Evolutionary conservation across 306 rosid genomes (phyloP).

Genomic region (Malus domestica): DNA sequence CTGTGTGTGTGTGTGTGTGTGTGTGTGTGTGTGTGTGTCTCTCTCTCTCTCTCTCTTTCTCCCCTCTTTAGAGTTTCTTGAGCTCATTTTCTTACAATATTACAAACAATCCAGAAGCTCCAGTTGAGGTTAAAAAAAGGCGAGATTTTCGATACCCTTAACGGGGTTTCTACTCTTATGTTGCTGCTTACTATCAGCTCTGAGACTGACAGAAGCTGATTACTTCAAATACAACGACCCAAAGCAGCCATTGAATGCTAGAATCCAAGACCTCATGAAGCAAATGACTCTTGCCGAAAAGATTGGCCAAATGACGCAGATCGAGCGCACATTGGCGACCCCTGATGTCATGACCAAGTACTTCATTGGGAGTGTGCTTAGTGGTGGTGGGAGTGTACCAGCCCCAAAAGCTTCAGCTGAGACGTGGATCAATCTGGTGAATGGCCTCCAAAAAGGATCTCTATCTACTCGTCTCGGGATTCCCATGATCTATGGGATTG

Average conservation of each 20-base stretch:
- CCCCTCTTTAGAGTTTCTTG: too few relatives aligned
- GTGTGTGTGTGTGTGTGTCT: too few relatives aligned
- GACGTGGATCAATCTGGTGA: slow-evolving; percentile 71
- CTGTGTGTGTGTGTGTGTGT: too few relatives aligned
- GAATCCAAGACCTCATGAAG: slow-evolving; percentile 60
- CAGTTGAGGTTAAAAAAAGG: slow-evolving; percentile 35
- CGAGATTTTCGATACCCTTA: slow-evolving; percentile 32
- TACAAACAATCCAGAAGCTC: neutral
- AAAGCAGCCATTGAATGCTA: slow-evolving; percentile 41
- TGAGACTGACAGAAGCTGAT: slow-evolving; percentile 40
- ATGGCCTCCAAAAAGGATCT: slow-evolving; percentile 68
- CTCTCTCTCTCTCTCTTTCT: too few relatives aligned
- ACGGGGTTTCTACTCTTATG: slow-evolving; percentile 45
- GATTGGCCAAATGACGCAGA: slow-evolving; percentile 89
- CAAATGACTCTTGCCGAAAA: slow-evolving; percentile 74
- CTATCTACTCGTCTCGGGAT: slow-evolving; percentile 81
- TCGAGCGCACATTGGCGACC: slow-evolving; percentile 67
- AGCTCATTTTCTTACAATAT: neutral
- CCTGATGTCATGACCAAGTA: slow-evolving; percentile 56
- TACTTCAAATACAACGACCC: slow-evolving; percentile 72
- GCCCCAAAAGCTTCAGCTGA: slow-evolving; percentile 67
- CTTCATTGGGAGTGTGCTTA: slow-evolving; percentile 89
- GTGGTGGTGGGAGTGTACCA: slow-evolving; percentile 99
- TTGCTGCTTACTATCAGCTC: slow-evolving; percentile 28
- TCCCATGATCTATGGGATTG: slow-evolving; percentile 97